phyloP scores from a whole-genome alignment of 495 filamentous ascomycete genomes.

The Podospora pseudopauciseta region DNA sequence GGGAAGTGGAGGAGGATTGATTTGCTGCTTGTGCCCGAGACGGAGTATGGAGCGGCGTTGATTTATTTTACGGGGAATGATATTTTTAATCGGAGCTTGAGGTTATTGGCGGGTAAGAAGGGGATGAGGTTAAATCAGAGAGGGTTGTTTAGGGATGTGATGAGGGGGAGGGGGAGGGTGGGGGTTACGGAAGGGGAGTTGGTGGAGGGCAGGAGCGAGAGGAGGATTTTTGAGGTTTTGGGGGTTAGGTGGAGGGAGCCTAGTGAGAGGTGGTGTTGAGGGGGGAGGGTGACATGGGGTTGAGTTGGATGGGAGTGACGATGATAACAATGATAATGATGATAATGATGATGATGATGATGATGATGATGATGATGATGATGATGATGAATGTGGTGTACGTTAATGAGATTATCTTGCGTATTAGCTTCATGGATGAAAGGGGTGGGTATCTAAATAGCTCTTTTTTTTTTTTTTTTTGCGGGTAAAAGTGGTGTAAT shows the following conservation, averaged over 20 bases:
- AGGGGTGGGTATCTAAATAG: too few species aligned
- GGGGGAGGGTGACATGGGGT: neutral
- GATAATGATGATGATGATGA: neutral
- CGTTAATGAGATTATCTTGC: too few species aligned
- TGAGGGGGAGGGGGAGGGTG: conserved; percentile 54
- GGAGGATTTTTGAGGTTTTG: conserved; percentile 78
- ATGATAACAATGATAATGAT: neutral
- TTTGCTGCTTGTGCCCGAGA: conserved; percentile 77
- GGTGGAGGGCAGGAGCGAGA: conserved; percentile 74
- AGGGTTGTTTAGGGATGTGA: conserved; percentile 73
- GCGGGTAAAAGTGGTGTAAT: too few species aligned
- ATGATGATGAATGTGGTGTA: neutral
- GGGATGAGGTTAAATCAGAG: conserved; percentile 83
- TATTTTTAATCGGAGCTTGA: conserved; percentile 89
- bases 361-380: neutral
- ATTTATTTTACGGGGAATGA: conserved; percentile 97
- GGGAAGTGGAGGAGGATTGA: conserved; percentile 78
- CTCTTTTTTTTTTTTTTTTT: too few species aligned
- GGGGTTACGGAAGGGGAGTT: conserved; percentile 72
- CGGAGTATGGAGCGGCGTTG: conserved; percentile 80
- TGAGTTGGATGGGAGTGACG: neutral
- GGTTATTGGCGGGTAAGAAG: conserved; percentile 78
- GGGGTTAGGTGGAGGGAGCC: conserved; percentile 87
- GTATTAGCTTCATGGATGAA: too few species aligned
- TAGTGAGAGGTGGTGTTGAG: conserved; percentile 66